A percentile compares a stretch with the other conserved stretches of the same genome.
Evolutionary conservation across 306 rosid genomes (phyloP).

Genomic region (Ziziphus jujuba): DNA sequence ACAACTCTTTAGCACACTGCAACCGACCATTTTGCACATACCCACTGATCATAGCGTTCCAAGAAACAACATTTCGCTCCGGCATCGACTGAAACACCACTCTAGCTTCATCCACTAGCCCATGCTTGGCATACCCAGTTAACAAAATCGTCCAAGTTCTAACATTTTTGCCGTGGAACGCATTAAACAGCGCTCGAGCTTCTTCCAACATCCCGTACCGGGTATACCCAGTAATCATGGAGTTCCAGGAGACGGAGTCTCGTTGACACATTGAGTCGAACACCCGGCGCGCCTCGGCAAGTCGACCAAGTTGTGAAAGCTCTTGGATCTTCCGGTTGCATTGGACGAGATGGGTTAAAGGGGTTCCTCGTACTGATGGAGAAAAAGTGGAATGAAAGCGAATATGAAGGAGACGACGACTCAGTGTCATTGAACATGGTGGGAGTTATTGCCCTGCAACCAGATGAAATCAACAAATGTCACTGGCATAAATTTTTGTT

Average conservation of each 20-base stretch:
- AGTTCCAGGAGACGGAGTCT: conserved; percentile 25
- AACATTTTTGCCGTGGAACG: conserved; percentile 30
- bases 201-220: conserved; percentile 15
- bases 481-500: no score
- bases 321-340: conserved; percentile 31
- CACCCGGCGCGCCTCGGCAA: conserved; percentile 28
- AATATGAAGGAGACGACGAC: conserved; percentile 18
- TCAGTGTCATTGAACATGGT: conserved; percentile 32
- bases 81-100: conserved; percentile 4
- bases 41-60: conserved; percentile 14
- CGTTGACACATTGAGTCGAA: conserved; percentile 29
- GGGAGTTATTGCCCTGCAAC: conserved; percentile 16
- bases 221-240: conserved; percentile 31
- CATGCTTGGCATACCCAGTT: conserved; percentile 27
- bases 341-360: conserved; percentile 12
- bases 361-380: neutral
- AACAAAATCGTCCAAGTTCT: conserved; percentile 38
- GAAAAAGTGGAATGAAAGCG: conserved; percentile 20
- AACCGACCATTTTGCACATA: conserved; percentile 26
- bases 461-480: no score
- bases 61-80: conserved; percentile 5
- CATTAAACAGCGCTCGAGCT: conserved; percentile 25
- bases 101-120: conserved; percentile 1
- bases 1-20: conserved; percentile 26
- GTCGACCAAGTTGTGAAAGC: conserved; percentile 15